phyloP scores from a whole-genome alignment of 306 rosid species.

The Arachis stenosperma region DNA sequence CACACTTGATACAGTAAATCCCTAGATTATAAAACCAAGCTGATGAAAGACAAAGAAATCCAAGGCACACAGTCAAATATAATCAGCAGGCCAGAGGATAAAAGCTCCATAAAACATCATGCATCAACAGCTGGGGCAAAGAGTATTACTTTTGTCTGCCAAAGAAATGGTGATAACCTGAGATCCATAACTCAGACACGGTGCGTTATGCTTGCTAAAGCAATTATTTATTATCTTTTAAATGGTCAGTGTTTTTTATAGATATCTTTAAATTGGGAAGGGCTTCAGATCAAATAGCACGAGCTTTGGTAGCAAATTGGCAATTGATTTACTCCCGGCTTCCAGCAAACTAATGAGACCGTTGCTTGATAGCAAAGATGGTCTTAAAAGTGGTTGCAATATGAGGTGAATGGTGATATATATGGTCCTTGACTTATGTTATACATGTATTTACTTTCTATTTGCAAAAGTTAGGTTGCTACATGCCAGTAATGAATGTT shows the following conservation, averaged over 20 bases:
- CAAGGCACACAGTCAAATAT: slow-evolving; percentile 40
- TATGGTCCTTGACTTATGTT: slow-evolving; percentile 27
- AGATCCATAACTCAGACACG: slow-evolving; percentile 44
- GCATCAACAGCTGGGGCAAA: slow-evolving; percentile 49
- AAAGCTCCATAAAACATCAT: slow-evolving; percentile 37
- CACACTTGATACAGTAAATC: slow-evolving; percentile 54
- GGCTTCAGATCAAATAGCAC: slow-evolving; percentile 45
- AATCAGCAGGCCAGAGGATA: slow-evolving; percentile 43
- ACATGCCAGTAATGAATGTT: slow-evolving; percentile 29
- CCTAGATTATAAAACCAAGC: slow-evolving; percentile 33
- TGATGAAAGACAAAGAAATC: slow-evolving; percentile 45
- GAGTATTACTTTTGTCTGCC: slow-evolving; percentile 44
- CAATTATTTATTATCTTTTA: slow-evolving; percentile 33
- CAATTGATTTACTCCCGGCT: slow-evolving; percentile 37
- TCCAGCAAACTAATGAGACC: slow-evolving; percentile 46
- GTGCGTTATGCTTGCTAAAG: slow-evolving; percentile 46
- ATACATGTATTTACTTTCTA: slow-evolving; percentile 14
- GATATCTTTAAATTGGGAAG: slow-evolving; percentile 49
- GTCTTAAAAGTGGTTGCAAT: slow-evolving; percentile 39
- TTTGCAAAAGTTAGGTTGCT: slow-evolving; percentile 22
- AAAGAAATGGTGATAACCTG: slow-evolving; percentile 42
- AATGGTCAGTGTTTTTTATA: slow-evolving; percentile 32
- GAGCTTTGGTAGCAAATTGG: slow-evolving; percentile 48
- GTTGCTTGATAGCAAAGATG: slow-evolving; percentile 47
- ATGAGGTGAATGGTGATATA: slow-evolving; percentile 49